phyloP scores from a whole-genome alignment of 441 rosid species.

The Mallotus repandus region DNA sequence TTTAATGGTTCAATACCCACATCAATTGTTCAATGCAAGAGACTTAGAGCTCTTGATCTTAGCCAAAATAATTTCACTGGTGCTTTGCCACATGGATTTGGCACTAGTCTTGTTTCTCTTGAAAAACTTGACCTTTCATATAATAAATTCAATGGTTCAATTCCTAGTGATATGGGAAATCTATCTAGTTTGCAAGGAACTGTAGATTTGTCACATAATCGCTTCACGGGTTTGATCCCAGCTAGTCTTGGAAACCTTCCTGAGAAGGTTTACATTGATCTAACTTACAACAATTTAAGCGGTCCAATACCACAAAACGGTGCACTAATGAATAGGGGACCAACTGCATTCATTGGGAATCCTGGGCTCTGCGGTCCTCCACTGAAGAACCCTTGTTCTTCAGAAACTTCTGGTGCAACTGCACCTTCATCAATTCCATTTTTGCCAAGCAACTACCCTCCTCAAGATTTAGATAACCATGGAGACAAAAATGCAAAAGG shows the following conservation, averaged over 20 bases:
- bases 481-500: slow-evolving; percentile 43
- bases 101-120: slow-evolving; percentile 56
- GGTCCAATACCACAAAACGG: slow-evolving; percentile 97
- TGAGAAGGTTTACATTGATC: slow-evolving; percentile 92
- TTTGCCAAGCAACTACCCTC: slow-evolving; percentile 59
- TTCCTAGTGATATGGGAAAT: slow-evolving; percentile 71
- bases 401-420: slow-evolving; percentile 40
- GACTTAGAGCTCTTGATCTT: slow-evolving; percentile 72
- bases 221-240: slow-evolving; percentile 71
- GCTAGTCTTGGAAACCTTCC: slow-evolving; percentile 82
- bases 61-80: slow-evolving; percentile 78
- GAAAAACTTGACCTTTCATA: slow-evolving; percentile 78
- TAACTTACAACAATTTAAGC: slow-evolving; percentile 78
- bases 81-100: slow-evolving; percentile 67
- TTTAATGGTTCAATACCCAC: slow-evolving; percentile 70
- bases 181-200: slow-evolving; percentile 90
- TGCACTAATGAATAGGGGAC: slow-evolving; percentile 89
- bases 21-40: slow-evolving; percentile 72
- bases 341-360: slow-evolving; percentile 89
- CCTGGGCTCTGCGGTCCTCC: slow-evolving; percentile 89
- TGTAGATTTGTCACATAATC: slow-evolving; percentile 89
- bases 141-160: slow-evolving; percentile 65
- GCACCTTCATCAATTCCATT: slow-evolving; percentile 73
- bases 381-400: slow-evolving; percentile 67
- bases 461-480: slow-evolving; percentile 35